Evolutionary conservation across 2,329 filamentous ascomycete species (phyloP).

Genomic region (Fusarium sp.): DNA sequence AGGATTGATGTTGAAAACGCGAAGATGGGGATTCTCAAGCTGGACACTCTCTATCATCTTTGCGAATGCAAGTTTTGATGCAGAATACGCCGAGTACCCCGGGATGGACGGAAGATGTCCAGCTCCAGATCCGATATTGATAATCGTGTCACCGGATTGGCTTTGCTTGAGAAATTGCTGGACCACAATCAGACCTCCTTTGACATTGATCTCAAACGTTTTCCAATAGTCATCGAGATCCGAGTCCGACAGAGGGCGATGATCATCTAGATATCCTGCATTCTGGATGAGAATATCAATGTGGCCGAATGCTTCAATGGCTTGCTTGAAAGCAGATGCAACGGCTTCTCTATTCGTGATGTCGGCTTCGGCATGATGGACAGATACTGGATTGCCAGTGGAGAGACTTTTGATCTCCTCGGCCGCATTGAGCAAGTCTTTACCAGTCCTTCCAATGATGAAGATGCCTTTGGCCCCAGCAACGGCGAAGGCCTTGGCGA

Average conservation of each 20-base stretch:
- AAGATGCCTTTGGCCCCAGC: slow-evolving; percentile 1
- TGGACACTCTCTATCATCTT: slow-evolving; percentile 4
- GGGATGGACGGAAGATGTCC: not conserved
- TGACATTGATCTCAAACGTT: slow-evolving; percentile 4
- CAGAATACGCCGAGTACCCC: slow-evolving; percentile 4
- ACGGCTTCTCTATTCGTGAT: not conserved
- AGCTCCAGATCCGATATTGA: slow-evolving; percentile 7
- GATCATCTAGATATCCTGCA: slow-evolving; percentile 6
- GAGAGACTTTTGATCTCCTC: not conserved
- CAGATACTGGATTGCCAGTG: accelerated
- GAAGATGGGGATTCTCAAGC: not conserved
- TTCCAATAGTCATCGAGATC: slow-evolving; percentile 6
- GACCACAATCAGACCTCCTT: not conserved
- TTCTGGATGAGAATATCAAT: slow-evolving; percentile 4
- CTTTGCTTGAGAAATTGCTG: slow-evolving; percentile 8
- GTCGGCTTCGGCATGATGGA: not conserved
- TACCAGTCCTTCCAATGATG: not conserved
- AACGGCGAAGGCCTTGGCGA: not conserved
- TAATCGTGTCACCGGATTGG: not conserved
- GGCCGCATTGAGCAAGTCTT: not conserved
- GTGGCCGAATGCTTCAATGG: not conserved
- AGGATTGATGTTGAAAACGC: slow-evolving; percentile 6
- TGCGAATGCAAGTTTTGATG: slow-evolving; percentile 8
- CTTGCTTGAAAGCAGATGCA: not conserved
- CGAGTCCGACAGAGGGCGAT: not conserved